Evolutionary conservation across 306 rosid genomes (phyloP), one percentile per base, ranked within the genome.

Genomic region (Rubus parviflorus): DNA sequence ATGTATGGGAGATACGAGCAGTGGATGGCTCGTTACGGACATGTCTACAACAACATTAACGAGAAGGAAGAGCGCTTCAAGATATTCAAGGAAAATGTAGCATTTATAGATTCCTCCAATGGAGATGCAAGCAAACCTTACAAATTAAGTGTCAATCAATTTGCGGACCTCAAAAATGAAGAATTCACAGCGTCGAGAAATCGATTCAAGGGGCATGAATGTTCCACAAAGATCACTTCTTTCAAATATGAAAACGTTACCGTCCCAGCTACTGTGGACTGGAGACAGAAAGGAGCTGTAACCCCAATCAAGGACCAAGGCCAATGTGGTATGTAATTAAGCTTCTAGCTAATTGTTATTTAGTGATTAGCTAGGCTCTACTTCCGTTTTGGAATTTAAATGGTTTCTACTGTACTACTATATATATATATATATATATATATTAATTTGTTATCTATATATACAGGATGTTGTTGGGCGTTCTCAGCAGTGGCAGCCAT

Each of bases 221-320:
- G 42, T 35, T 30, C 68, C 68, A 35, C 68, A 62, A 14, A 35
- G 68, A 35, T 10, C 43, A 30, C 20, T 14, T 62, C 68, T 14
- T 62, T 62, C 68, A 35, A 11, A 38, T 62, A 62, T 15, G 68
- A 62, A 30, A 62, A 62, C 11, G 42, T 37, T 0, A 30, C 68
- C 13, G 68, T 62, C 43, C 43, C 68, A 35, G 10, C 68, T 35
- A 35, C 43, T 6, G 4, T 62, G 5, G 68, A 62, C 68, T 62
- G 68, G 68, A 62, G 68, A 62, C 42, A 30, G 10, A 62, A 62
- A 62, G 68, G 68, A 30, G 68, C 43, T 30, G 68, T 62, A 13
- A 62, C 68, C 42, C 68, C 68, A 14, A 8, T 62, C 43, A 62
- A 62, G 43, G 68, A 62, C 20, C 42, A 62, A 62, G 68, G 68